A percentile compares a stretch with the other conserved stretches of the same genome.
Evolutionary conservation across 148 eudicot species (phyloP).

Genomic region (Rhododendron mucronatum): DNA sequence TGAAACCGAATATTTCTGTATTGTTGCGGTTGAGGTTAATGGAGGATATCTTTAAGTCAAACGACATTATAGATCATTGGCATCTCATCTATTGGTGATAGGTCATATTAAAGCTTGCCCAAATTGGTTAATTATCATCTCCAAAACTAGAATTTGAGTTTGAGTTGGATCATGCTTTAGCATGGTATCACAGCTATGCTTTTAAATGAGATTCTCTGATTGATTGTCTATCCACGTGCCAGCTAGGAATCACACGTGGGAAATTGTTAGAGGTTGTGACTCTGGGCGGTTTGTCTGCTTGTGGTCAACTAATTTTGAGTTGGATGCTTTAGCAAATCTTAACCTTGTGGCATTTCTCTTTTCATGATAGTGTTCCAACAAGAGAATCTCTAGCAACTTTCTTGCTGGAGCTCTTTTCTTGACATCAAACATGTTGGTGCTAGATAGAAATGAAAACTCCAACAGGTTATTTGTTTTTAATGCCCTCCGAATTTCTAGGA

Average conservation of each 20-base stretch:
- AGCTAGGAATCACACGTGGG: not conserved
- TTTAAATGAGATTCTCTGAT: not conserved
- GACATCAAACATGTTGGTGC: not conserved
- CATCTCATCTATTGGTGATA: not conserved
- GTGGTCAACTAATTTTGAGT: not conserved
- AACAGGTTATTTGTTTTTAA: not conserved
- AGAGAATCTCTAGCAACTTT: not conserved
- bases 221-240: not conserved
- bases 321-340: not conserved
- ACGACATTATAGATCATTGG: not conserved
- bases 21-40: not conserved
- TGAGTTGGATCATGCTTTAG: not conserved
- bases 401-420: not conserved
- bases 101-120: not conserved
- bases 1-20: not conserved
- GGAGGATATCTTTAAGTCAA: not conserved
- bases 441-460: not conserved
- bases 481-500: not conserved
- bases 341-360: not conserved
- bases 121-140: not conserved
- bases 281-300: not conserved
- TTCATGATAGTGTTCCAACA: not conserved
- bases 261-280: not conserved
- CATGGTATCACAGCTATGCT: not conserved
- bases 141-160: not conserved